Percentiles rank a stretch among this genome's conserved stretches.
Conservation (phyloP, 768 basidiomycete species). For the Phaffia tasmanica region DNA sequence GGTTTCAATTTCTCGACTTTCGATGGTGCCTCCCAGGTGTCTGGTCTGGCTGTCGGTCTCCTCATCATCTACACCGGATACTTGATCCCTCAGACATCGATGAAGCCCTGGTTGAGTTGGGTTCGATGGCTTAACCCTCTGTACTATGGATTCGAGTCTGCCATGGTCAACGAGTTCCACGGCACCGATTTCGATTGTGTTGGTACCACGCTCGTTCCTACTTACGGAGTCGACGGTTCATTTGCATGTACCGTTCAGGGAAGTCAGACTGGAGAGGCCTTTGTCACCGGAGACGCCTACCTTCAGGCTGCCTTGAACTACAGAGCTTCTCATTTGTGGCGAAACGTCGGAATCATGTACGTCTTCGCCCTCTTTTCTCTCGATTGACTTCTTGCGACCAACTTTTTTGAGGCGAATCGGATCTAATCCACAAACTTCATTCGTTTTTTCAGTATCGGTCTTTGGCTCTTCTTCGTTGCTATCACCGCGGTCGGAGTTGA, state of each 20-base stretch:
- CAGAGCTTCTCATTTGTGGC: constrained; percentile 35
- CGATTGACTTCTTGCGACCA: constrained; percentile 31
- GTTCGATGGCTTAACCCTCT: constrained; percentile 63
- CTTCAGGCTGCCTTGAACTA: constrained; percentile 45
- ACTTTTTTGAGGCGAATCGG: constrained; percentile 60
- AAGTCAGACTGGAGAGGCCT: constrained; percentile 29
- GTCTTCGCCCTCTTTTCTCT: constrained; percentile 45
- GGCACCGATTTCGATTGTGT: constrained; percentile 47
- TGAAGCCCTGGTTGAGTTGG: constrained; percentile 76
- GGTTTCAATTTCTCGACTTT: constrained; percentile 24
- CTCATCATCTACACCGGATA: constrained; percentile 18
- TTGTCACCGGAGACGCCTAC: constrained; percentile 45
- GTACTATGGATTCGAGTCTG: constrained; percentile 59
- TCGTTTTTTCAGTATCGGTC: constrained; percentile 37
- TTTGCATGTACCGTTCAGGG: constrained; percentile 34
- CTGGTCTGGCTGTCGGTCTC: constrained; percentile 22
- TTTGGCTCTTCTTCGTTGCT: constrained; percentile 45
- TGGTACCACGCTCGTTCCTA: constrained; percentile 32
- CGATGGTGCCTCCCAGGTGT: constrained; percentile 23
- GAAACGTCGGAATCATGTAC: constrained; percentile 53
- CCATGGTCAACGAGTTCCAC: constrained; percentile 79
- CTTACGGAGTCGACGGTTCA: constrained; percentile 30
- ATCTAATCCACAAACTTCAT: constrained; percentile 54
- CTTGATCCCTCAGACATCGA: constrained; percentile 16
- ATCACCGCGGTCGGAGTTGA: constrained; percentile 44